phyloP scores from a whole-genome alignment of 805 yeast species.

The Nakazawaea wyomingensis region DNA sequence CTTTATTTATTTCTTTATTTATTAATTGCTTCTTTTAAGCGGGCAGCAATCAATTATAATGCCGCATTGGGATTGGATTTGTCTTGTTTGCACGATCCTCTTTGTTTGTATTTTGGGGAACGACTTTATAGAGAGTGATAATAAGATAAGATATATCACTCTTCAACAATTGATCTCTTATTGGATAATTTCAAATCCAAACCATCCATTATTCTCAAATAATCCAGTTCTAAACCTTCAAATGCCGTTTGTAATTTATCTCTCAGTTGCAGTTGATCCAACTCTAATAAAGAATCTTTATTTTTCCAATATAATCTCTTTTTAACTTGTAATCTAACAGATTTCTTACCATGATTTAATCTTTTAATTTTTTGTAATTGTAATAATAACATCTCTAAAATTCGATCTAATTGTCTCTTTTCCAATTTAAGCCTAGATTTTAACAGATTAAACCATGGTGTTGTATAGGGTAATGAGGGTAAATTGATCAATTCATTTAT shows the following conservation, averaged over 20 bases:
- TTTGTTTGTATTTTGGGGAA: no score
- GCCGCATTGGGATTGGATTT: not conserved
- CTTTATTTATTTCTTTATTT: no score
- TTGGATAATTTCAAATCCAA: constrained; percentile 18
- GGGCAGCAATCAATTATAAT: not conserved
- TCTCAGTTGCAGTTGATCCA: constrained; percentile 57
- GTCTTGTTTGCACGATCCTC: no score
- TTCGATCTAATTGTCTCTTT: constrained; percentile 69
- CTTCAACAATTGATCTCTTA: constrained; percentile 4
- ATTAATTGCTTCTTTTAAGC: not conserved
- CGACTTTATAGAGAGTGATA: no score
- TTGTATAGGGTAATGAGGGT: constrained; percentile 19
- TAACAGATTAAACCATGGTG: constrained; percentile 35
- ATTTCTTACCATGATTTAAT: constrained; percentile 25
- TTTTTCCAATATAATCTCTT: constrained; percentile 73
- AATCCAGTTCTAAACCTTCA: constrained; percentile 64
- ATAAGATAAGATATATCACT: not conserved
- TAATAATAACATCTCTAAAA: constrained; percentile 69
- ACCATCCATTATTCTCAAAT: constrained; percentile 46
- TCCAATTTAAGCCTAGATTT: constrained; percentile 54
- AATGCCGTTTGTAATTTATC: constrained; percentile 77
- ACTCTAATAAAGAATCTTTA: constrained; percentile 64
- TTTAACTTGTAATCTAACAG: constrained; percentile 60
- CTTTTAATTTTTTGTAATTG: constrained; percentile 23
- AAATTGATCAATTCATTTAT: constrained; percentile 24